Evolutionary conservation across 345 rosid genomes (phyloP), one percentile per base, ranked within the genome.

Genomic region (Bretschneidera sinensis): DNA sequence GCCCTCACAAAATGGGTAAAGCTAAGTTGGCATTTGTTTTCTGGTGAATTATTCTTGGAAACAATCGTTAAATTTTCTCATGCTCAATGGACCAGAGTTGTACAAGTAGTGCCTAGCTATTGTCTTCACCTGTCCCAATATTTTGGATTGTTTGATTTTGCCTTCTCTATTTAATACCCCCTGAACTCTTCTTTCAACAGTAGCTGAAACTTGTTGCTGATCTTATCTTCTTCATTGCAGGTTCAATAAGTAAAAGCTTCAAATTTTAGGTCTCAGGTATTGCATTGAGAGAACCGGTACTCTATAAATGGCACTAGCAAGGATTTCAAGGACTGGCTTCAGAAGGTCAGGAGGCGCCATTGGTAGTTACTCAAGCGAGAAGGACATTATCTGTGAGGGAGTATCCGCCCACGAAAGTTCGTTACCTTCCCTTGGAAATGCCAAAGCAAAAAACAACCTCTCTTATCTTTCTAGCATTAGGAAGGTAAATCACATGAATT

Each of bases 231-330:
- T 28, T 18, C 9, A 15, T 24, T 58, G 74, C 74, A 74, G 74
- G 59, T 53, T 55, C 34, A 52, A 31, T 21, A 39, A 57, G 34
- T 33, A 7, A 39, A 31, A 4, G 4, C 9, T 31, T 31, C 35
- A 31, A 31, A 9, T n/a, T 11, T 48, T 45, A 25, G 43, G 52
- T 59, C 57, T 55, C 51, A 51, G 61, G 19, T 21, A 57, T 60
- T 74, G 43, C 2, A 21, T 20, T 58, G 24, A 54, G n/a, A n/a
- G 66, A 59, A 47, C 65, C 14, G 52, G 62, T 59, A 58, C 59
- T 43, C 68, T 54, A 16, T 18, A 20, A 13, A 84, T 87, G 95
- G 88, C 95, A 63, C 70, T 84, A 54, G 81, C 86, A 23, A 76
- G 88, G 60, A 52, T 82, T 60, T 76, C 76, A 18, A 62, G 80